These are phyloP conservation scores for Silybum marianum DNA, from an alignment of 129 eudicot species.

Conservation along the genomic window DNA sequence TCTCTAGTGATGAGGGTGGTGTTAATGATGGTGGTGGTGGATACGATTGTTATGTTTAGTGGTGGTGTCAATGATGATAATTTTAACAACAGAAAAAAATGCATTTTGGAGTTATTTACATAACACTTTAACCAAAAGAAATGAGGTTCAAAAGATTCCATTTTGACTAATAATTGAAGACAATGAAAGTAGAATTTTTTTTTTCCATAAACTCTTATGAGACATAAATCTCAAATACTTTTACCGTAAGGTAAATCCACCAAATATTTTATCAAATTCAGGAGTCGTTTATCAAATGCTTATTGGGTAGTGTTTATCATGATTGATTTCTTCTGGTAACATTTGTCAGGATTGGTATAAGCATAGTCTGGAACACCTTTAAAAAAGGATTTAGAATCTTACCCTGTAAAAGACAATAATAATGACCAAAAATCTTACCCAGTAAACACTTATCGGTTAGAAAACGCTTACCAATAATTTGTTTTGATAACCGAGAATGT, in stretches of 20 bases:
- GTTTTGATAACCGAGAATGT: too few species aligned
- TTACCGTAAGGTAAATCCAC: not conserved
- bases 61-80: not conserved
- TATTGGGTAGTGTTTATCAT: not conserved
- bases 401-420: too few species aligned
- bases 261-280: not conserved
- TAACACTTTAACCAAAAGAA: not conserved
- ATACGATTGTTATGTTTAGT: too few species aligned
- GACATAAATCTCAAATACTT: not conserved
- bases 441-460: too few species aligned
- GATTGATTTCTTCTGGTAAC: too few species aligned
- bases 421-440: too few species aligned
- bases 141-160: not conserved
- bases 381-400: too few species aligned
- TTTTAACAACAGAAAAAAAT: not conserved
- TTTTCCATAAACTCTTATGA: not conserved
- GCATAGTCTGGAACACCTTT: too few species aligned
- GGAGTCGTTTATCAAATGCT: not conserved
- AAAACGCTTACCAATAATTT: too few species aligned
- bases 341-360: too few species aligned
- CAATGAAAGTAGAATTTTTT: not conserved
- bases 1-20: too few species aligned
- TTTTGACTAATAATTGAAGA: not conserved
- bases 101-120: not conserved
- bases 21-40: too few species aligned